These are phyloP conservation scores for Coniosporium tulheliwenetii DNA, from an alignment of 2,329 filamentous ascomycete species.

Conservation along the genomic window DNA sequence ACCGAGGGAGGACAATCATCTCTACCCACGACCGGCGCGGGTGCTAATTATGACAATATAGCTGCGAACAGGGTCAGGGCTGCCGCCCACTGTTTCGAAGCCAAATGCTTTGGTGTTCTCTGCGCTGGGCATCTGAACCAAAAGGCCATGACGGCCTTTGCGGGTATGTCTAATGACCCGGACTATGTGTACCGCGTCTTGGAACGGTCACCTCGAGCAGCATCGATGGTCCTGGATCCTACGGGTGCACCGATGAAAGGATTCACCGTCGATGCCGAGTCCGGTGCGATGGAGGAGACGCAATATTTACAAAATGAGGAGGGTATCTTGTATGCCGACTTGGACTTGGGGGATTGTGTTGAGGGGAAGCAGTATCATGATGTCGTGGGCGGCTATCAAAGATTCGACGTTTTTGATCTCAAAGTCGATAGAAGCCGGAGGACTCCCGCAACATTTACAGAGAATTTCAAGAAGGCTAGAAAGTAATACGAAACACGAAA, in stretches of 20 bases:
- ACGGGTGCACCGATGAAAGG: conserved; percentile 25
- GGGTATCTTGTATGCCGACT: conserved; percentile 35
- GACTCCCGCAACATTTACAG: conserved; percentile 16
- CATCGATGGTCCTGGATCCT: conserved; percentile 36
- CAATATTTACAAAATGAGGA: conserved; percentile 30
- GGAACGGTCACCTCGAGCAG: conserved; percentile 23
- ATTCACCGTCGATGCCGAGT: conserved; percentile 18
- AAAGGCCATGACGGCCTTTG: conserved; percentile 18
- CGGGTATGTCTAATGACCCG: conserved; percentile 12
- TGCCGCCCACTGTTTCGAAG: conserved; percentile 42
- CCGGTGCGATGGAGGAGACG: conserved; percentile 7
- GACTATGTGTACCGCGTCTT: conserved; percentile 18
- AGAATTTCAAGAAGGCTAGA: neutral
- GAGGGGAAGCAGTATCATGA: conserved; percentile 44
- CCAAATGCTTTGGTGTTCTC: conserved; percentile 39
- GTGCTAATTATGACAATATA: conserved; percentile 36
- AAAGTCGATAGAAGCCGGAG: conserved; percentile 28
- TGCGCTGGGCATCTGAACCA: conserved; percentile 28
- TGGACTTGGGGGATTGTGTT: conserved; percentile 33
- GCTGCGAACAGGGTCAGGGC: conserved; percentile 35
- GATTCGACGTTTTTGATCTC: conserved; percentile 37
- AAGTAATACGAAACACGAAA: too few relatives aligned
- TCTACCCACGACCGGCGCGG: neutral
- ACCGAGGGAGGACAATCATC: neutral
- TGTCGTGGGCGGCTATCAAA: conserved; percentile 39